Evolutionary conservation across 176 grass and related monocot genomes (phyloP), one percentile per base, ranked within the genome.

Genomic region (Eleusine coracana): DNA sequence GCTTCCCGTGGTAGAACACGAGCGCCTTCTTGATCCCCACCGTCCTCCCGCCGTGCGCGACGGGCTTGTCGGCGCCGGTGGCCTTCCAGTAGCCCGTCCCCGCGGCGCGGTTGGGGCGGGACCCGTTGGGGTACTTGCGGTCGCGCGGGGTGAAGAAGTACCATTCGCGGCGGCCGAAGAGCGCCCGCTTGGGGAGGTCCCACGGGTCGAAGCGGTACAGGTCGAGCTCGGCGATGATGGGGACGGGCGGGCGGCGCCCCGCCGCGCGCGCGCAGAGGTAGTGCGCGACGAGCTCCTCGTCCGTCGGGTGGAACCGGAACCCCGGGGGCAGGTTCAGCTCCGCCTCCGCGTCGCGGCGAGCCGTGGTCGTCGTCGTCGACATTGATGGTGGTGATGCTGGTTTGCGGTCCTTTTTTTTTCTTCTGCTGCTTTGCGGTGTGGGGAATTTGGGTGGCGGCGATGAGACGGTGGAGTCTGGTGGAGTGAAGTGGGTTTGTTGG

Each of bases 91-190:
- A 97, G 0, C 91, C 91, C 1, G 58, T 16, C 0, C 89, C 89
- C 0, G 94, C 94, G 28, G 89, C 84, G 40, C 94, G 42, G 75
- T 85, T 97, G 58, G 94, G 94, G 1, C 94, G 40, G 0, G 89
- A 97, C 1, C 91, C 91, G 60, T 97, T 97, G 25, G 94, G 94
- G 82, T 97, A 97, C 89, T 97, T 97, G 66, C 94, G 86, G 75
- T 92, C 94, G 0, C 92, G 52, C 5, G 94, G 91, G 3, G 94
- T 97, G 87, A 97, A 97, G 85, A 97, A 97, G 87, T 97, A 97
- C 94, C 94, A 97, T 68, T 97, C 94, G 34, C 81, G 86, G 45
- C 79, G 23, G 37, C 94, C 92, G 60, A 97, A 97, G 9, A 97
- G 60, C 15, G 92, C 90, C 20, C 75, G 86, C 27, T 61, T 83